These are phyloP conservation scores for Rubus idaeus DNA, from an alignment of 306 rosid species.

Conservation along the genomic window DNA sequence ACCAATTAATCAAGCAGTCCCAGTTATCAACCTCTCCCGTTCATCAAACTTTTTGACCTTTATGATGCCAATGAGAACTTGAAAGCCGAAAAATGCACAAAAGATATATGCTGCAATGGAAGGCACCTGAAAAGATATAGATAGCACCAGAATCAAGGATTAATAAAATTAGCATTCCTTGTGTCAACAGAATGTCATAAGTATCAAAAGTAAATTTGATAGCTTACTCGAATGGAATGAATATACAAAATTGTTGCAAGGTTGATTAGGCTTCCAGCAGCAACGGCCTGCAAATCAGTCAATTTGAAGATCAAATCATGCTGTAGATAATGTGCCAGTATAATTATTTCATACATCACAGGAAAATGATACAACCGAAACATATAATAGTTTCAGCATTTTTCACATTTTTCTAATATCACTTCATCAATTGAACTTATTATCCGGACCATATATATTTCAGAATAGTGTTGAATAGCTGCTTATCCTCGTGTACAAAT, in stretches of 20 bases:
- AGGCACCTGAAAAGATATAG: slow-evolving; percentile 63
- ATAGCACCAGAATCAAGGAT: not conserved
- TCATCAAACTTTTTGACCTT: slow-evolving; percentile 86
- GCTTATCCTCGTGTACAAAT: not conserved
- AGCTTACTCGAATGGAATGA: slow-evolving; percentile 73
- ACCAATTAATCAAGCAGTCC: slow-evolving; percentile 71
- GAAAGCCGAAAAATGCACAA: slow-evolving; percentile 80
- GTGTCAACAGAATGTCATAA: not conserved
- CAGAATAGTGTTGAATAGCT: not conserved
- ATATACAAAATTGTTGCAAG: slow-evolving; percentile 86
- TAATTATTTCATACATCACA: slow-evolving; percentile 1
- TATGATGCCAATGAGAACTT: slow-evolving; percentile 85
- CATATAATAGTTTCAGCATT: not conserved
- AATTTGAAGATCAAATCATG: slow-evolving; percentile 21
- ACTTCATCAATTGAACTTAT: not conserved
- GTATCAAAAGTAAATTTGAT: slow-evolving; percentile 14
- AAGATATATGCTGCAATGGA: slow-evolving; percentile 61
- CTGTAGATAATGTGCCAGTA: slow-evolving; percentile 20
- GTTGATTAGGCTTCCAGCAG: slow-evolving; percentile 92
- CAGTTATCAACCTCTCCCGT: slow-evolving; percentile 79
- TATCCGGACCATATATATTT: not conserved
- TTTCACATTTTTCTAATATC: not conserved
- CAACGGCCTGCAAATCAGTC: slow-evolving; percentile 72
- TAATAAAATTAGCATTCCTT: not conserved
- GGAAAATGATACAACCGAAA: not conserved